Evolutionary conservation across 2,329 filamentous ascomycete species (phyloP).

Genomic region (Exophiala sp.): DNA sequence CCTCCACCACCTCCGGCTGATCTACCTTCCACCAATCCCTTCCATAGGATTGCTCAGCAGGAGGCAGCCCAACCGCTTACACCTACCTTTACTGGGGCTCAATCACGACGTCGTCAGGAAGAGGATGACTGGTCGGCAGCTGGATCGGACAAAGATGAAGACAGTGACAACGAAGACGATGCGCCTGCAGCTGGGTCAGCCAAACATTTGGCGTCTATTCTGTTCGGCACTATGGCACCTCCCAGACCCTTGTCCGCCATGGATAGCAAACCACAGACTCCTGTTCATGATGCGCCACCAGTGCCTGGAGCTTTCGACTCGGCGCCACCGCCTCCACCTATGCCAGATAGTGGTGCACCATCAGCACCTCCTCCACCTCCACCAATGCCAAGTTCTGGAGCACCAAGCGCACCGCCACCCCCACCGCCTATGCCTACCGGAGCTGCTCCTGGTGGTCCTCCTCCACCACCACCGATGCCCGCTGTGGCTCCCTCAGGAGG

Average conservation of each 20-base stretch:
- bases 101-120: slow-evolving; percentile 56
- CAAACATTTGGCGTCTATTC: slow-evolving; percentile 86
- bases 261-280: slow-evolving; percentile 44
- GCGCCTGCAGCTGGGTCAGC: slow-evolving; percentile 76
- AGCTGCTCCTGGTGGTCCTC: slow-evolving; percentile 37
- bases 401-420: slow-evolving; percentile 47
- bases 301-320: slow-evolving; percentile 42
- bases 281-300: slow-evolving; percentile 46
- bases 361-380: slow-evolving; percentile 33
- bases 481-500: slow-evolving; percentile 32
- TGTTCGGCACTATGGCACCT: slow-evolving; percentile 96
- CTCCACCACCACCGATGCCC: slow-evolving; percentile 39
- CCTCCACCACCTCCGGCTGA: slow-evolving; percentile 41
- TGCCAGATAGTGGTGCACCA: slow-evolving; percentile 33
- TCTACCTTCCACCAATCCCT: slow-evolving; percentile 84
- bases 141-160: slow-evolving; percentile 72
- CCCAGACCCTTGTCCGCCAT: slow-evolving; percentile 82
- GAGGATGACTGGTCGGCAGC: slow-evolving; percentile 79
- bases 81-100: slow-evolving; percentile 43
- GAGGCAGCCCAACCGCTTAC: slow-evolving; percentile 50
- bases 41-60: slow-evolving; percentile 73
- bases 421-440: slow-evolving; percentile 37
- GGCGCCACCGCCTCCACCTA: slow-evolving; percentile 26
- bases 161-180: slow-evolving; percentile 68
- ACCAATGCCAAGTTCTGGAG: slow-evolving; percentile 36